Percentiles rank a stretch among this genome's conserved stretches.
Evolutionary conservation across 169 alveolate species (phyloP).

Genomic region (Eimeria maxima): DNA sequence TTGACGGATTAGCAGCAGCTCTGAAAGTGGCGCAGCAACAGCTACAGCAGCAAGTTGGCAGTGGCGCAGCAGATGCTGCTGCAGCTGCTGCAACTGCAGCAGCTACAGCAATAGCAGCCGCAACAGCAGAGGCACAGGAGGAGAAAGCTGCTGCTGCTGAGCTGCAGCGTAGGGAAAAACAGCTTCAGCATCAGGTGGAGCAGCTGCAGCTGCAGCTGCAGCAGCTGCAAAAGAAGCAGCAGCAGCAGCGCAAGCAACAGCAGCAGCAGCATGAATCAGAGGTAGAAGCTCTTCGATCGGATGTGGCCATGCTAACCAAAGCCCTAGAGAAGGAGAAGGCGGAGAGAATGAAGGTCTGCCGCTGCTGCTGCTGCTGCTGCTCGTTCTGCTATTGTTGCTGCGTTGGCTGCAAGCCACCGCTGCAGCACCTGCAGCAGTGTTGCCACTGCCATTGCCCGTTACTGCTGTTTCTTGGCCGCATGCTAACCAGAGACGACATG

Average conservation of each 20-base stretch:
- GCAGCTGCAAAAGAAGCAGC: conserved; percentile 59
- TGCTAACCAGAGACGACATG: neutral
- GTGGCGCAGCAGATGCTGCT: conserved; percentile 58
- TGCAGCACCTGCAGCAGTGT: conserved; percentile 15
- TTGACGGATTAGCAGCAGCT: conserved; percentile 49
- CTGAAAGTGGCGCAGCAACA: conserved; percentile 74
- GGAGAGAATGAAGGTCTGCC: conserved; percentile 41
- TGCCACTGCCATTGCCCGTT: neutral
- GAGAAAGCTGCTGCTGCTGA: conserved; percentile 64
- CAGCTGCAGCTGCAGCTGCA: conserved; percentile 68
- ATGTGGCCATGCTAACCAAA: neutral
- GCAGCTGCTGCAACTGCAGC: conserved; percentile 68
- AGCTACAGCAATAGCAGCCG: conserved; percentile 35
- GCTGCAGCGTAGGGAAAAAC: conserved; percentile 34
- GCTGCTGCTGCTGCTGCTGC: conserved; percentile 59
- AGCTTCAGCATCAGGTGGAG: conserved; percentile 52
- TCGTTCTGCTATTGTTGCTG: neutral
- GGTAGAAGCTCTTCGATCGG: conserved; percentile 58
- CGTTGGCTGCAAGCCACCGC: conserved; percentile 16
- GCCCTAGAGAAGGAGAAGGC: conserved; percentile 39
- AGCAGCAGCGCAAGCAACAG: conserved; percentile 57
- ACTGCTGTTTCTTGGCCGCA: neutral
- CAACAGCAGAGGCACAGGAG: conserved; percentile 44
- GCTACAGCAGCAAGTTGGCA: conserved; percentile 72
- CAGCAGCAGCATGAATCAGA: conserved; percentile 33